phyloP scores from a whole-genome alignment of 768 basidiomycete genomes.

The Tephrocybe sp. region DNA sequence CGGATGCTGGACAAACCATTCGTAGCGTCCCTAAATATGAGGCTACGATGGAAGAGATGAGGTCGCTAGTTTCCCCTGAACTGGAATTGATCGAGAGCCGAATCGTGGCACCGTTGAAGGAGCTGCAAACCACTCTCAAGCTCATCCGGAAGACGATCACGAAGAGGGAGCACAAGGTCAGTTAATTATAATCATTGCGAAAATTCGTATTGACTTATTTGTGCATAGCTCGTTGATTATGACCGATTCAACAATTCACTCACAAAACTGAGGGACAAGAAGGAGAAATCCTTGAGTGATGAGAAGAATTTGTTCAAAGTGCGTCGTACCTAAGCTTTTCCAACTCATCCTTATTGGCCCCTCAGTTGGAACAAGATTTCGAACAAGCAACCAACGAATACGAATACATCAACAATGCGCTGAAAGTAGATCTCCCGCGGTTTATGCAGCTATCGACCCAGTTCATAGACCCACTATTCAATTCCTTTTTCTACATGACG shows the following conservation, averaged over 20 bases:
- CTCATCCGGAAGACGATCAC: conserved; percentile 90
- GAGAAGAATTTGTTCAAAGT: conserved; percentile 98
- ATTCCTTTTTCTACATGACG: conserved; percentile 99
- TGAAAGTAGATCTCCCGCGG: conserved; percentile 92
- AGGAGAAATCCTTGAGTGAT: conserved; percentile 93
- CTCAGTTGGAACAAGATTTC: conserved; percentile 92
- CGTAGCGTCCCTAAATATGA: conserved; percentile 74
- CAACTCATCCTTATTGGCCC: conserved; percentile 15
- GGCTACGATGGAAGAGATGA: conserved; percentile 79
- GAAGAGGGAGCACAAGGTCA: conserved; percentile 95
- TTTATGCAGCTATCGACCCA: conserved; percentile 86
- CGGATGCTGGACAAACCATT: conserved; percentile 75
- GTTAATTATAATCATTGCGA: conserved; percentile 10
- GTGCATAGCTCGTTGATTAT: conserved; percentile 76
- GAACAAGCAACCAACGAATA: conserved; percentile 91
- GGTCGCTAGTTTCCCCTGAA: conserved; percentile 78
- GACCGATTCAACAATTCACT: conserved; percentile 96
- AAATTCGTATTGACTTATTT: neutral
- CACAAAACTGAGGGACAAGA: conserved; percentile 96
- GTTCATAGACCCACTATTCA: conserved; percentile 97
- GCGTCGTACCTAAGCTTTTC: conserved; percentile 16
- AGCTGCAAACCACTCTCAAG: conserved; percentile 85
- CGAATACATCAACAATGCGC: conserved; percentile 84
- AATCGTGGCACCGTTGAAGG: conserved; percentile 84
- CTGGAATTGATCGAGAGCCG: conserved; percentile 91